Evolutionary conservation across 345 rosid genomes (phyloP).

Genomic region (Erodium maritimum): DNA sequence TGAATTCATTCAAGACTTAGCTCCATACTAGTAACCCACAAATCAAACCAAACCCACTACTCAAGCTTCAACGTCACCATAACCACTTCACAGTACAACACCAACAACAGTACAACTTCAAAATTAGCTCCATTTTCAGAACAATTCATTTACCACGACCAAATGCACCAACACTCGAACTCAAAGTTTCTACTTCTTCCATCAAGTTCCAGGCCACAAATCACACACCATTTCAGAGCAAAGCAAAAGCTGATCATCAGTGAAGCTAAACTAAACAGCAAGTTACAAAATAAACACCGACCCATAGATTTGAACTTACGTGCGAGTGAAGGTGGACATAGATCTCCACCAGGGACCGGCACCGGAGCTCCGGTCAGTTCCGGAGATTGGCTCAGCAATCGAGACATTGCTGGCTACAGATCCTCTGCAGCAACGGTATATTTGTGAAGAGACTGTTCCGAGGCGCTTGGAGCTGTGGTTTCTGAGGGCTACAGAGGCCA

Average conservation of each 20-base stretch:
- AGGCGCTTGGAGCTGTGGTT: slow-evolving; percentile 29
- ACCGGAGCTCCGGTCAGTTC: slow-evolving; percentile 8
- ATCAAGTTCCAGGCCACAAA: too few species aligned
- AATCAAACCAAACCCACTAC: too few species aligned
- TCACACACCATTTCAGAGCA: too few species aligned
- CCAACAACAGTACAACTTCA: too few species aligned
- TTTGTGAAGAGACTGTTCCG: slow-evolving; percentile 21
- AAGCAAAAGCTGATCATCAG: not conserved
- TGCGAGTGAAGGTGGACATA: slow-evolving; percentile 86
- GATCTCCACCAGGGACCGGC: slow-evolving; percentile 46
- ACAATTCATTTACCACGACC: too few species aligned
- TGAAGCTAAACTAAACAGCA: not conserved
- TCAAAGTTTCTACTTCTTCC: too few species aligned
- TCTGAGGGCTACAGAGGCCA: slow-evolving; percentile 31
- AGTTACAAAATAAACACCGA: not conserved
- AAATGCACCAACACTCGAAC: too few species aligned
- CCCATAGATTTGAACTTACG: slow-evolving; percentile 22
- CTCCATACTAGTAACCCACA: not conserved
- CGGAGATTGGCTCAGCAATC: slow-evolving; percentile 9
- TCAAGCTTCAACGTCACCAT: not conserved
- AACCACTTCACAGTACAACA: not conserved
- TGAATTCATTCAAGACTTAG: too few species aligned
- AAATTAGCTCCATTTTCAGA: too few species aligned
- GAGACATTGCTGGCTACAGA: slow-evolving; percentile 6
- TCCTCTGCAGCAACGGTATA: slow-evolving; percentile 16